phyloP scores from a whole-genome alignment of 345 rosid species.

The Boechera divaricarpa region DNA sequence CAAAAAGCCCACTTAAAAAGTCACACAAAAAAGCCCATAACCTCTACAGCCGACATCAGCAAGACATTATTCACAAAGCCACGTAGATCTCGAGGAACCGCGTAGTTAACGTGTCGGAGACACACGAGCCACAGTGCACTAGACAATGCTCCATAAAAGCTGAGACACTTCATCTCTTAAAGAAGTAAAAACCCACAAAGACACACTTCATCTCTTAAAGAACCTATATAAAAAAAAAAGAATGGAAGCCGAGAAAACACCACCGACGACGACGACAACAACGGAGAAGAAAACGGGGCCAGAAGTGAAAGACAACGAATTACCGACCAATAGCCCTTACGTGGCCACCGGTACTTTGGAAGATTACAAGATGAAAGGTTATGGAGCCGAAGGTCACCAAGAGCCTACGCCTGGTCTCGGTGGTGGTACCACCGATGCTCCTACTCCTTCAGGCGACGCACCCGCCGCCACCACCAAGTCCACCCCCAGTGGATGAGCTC shows the following conservation, averaged over 20 bases:
- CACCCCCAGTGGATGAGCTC: constrained; percentile 5
- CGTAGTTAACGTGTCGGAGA: constrained; percentile 34
- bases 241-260: constrained; percentile 38
- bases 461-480: constrained; percentile 27
- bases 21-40: background rate
- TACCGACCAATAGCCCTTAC: constrained; percentile 45
- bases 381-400: constrained; percentile 66
- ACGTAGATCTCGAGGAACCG: constrained; percentile 37
- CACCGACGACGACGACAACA: constrained; percentile 15
- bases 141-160: constrained; percentile 16
- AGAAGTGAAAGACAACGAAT: constrained; percentile 18
- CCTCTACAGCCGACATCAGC: background rate
- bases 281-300: constrained; percentile 16
- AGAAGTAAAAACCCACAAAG: background rate
- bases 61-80: background rate
- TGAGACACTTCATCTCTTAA: background rate
- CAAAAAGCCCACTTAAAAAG: background rate
- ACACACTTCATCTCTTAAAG: background rate
- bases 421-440: constrained; percentile 74
- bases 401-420: constrained; percentile 62
- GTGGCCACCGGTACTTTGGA: constrained; percentile 36
- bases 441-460: constrained; percentile 61
- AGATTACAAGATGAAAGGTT: constrained; percentile 51
- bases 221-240: background rate
- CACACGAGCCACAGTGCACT: constrained; percentile 6